Conservation (phyloP, 2,329 filamentous ascomycete species). For the Leptographium galeiforme region DNA sequence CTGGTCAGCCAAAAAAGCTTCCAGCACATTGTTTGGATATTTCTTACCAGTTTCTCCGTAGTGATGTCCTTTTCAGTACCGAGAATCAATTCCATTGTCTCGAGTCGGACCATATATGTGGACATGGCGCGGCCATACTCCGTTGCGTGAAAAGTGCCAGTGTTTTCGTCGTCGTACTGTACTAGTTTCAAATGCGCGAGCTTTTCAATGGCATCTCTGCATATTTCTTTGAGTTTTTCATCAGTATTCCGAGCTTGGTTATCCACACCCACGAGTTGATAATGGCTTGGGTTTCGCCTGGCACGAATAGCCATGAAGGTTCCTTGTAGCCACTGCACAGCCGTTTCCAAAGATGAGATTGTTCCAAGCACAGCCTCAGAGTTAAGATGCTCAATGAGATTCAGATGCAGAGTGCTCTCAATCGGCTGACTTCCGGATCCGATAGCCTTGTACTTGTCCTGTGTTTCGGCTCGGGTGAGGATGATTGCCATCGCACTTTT, state of each 20-base stretch:
- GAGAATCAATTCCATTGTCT: constrained; percentile 63
- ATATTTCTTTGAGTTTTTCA: constrained; percentile 55
- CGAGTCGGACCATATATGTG: constrained; percentile 65
- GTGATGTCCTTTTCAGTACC: constrained; percentile 45
- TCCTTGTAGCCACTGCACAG: constrained; percentile 60
- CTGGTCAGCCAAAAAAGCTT: not conserved
- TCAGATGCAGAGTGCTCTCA: constrained; percentile 67
- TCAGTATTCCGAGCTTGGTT: constrained; percentile 38
- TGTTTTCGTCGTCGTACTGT: constrained; percentile 13
- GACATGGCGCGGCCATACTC: constrained; percentile 72
- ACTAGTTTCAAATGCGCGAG: constrained; percentile 49
- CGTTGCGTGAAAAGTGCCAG: constrained; percentile 43
- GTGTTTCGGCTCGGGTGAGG: constrained; percentile 56
- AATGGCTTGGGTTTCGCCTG: constrained; percentile 55
- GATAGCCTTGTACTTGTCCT: constrained; percentile 56
- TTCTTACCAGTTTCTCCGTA: constrained; percentile 54
- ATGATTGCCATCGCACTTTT: constrained; percentile 64
- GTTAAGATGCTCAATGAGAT: constrained; percentile 73
- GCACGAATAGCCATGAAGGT: constrained; percentile 71
- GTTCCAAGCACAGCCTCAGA: constrained; percentile 70
- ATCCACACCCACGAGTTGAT: constrained; percentile 46
- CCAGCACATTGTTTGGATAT: not conserved
- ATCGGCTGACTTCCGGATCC: constrained; percentile 59
- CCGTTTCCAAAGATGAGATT: constrained; percentile 48
- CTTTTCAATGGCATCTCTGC: constrained; percentile 52